Percentiles rank a stretch among this genome's conserved stretches.
phyloP scores from a whole-genome alignment of 2,329 filamentous ascomycete genomes.

The Blastomyces emzantsi region DNA sequence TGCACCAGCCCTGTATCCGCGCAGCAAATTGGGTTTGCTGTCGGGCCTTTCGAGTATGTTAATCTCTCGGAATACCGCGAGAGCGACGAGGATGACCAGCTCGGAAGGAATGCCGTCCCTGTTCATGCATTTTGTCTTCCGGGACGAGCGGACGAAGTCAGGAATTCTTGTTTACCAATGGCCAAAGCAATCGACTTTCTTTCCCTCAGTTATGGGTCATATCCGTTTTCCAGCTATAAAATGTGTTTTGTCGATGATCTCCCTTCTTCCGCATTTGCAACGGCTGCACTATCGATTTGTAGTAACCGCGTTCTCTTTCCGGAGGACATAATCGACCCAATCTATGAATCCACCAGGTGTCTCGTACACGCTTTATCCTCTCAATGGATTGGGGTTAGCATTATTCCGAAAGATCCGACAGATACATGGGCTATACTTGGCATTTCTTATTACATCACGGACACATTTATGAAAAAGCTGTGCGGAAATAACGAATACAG shows the following conservation, averaged over 20 bases:
- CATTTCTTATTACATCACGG: conserved; percentile 89
- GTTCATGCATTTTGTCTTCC: conserved; percentile 89
- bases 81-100: conserved; percentile 82
- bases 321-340: conserved; percentile 72
- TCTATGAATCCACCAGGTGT: conserved; percentile 70
- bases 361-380: conserved; percentile 77
- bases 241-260: conserved; percentile 91
- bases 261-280: conserved; percentile 61
- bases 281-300: conserved; percentile 77
- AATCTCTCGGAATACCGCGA: conserved; percentile 83
- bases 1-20: conserved; percentile 67
- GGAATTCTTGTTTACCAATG: conserved; percentile 77
- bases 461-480: conserved; percentile 79
- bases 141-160: conserved; percentile 67
- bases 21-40: conserved; percentile 84
- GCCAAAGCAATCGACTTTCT: conserved; percentile 85
- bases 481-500: conserved; percentile 93
- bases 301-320: conserved; percentile 80
- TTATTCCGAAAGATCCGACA: conserved; percentile 68
- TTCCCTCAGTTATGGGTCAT: conserved; percentile 77
- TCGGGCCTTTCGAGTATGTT: conserved; percentile 91
- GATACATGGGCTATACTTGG: conserved; percentile 89
- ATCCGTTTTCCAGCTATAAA: conserved; percentile 87
- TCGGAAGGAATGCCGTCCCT: conserved; percentile 79
- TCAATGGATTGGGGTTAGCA: conserved; percentile 91